A percentile compares a stretch with the other conserved stretches of the same genome.
Evolutionary conservation across 495 filamentous ascomycete species (phyloP).

Genomic region (Trichoderma parareesei): DNA sequence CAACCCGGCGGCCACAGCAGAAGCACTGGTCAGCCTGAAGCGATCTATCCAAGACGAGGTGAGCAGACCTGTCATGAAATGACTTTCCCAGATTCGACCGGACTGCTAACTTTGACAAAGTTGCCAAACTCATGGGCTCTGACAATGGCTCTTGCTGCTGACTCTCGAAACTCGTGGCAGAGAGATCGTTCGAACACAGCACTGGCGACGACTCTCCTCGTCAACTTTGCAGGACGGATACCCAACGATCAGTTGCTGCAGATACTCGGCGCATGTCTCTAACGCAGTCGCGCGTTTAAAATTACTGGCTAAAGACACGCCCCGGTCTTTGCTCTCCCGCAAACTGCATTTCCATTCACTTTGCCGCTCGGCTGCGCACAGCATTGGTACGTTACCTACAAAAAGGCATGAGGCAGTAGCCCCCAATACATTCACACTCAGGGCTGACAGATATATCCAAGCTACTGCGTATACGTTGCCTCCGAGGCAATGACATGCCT

Average conservation of each 20-base stretch:
- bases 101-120: background rate
- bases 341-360: no score
- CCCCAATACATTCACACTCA: no score
- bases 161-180: background rate
- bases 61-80: background rate
- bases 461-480: no score
- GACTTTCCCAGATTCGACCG: background rate
- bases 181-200: conserved; percentile 11
- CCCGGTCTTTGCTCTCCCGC: background rate
- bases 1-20: background rate
- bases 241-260: conserved; percentile 4
- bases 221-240: conserved; percentile 10
- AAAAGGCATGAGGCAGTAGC: no score
- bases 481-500: no score
- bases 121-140: conserved; percentile 10
- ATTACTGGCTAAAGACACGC: background rate
- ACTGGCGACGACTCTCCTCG: conserved; percentile 8
- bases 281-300: background rate
- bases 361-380: no score
- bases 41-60: conserved; percentile 8
- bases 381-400: no score
- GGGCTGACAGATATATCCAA: no score
- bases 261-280: conserved; percentile 6
- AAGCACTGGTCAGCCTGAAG: conserved; percentile 5
- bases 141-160: conserved; percentile 3